Evolutionary conservation across 2,329 filamentous ascomycete genomes (phyloP).

Genomic region (Pestalotiopsis fici): DNA sequence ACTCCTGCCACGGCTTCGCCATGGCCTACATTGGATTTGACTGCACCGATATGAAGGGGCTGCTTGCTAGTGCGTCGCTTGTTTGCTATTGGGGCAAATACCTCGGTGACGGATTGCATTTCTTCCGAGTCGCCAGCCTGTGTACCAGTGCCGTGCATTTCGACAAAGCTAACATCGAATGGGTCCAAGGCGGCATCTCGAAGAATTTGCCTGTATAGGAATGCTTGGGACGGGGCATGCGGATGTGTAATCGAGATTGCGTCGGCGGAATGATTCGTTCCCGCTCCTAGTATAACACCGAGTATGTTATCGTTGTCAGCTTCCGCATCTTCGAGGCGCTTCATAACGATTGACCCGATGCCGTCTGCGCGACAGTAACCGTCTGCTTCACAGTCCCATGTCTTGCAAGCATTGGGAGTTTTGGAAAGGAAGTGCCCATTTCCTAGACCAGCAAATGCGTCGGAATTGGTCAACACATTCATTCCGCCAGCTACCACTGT

Average conservation of each 20-base stretch:
- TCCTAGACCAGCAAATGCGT: constrained; percentile 65
- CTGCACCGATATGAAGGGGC: constrained; percentile 45
- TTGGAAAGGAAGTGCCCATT: constrained; percentile 64
- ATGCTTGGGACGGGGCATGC: constrained; percentile 58
- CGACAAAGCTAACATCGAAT: constrained; percentile 60
- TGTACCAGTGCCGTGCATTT: constrained; percentile 72
- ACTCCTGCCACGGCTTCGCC: constrained; percentile 43
- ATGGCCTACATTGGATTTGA: constrained; percentile 51
- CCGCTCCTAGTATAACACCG: constrained; percentile 45
- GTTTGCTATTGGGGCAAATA: constrained; percentile 53
- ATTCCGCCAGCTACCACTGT: constrained; percentile 66
- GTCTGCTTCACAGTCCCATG: constrained; percentile 65
- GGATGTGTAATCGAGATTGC: constrained; percentile 73
- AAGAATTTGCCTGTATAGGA: constrained; percentile 59
- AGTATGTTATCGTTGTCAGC: constrained; percentile 28
- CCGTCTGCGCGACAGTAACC: constrained; percentile 43
- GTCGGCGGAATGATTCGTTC: constrained; percentile 73
- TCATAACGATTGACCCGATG: constrained; percentile 21
- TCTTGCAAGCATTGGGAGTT: constrained; percentile 40
- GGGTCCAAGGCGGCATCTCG: constrained; percentile 57
- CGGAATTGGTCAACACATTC: constrained; percentile 67
- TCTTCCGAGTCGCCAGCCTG: constrained; percentile 70
- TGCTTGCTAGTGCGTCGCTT: constrained; percentile 38
- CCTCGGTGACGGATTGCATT: constrained; percentile 60
- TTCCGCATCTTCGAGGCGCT: constrained; percentile 20